A percentile compares a stretch with the other conserved stretches of the same genome.
phyloP scores from a whole-genome alignment of 495 filamentous ascomycete genomes.

The Talaromyces stipitatus region DNA sequence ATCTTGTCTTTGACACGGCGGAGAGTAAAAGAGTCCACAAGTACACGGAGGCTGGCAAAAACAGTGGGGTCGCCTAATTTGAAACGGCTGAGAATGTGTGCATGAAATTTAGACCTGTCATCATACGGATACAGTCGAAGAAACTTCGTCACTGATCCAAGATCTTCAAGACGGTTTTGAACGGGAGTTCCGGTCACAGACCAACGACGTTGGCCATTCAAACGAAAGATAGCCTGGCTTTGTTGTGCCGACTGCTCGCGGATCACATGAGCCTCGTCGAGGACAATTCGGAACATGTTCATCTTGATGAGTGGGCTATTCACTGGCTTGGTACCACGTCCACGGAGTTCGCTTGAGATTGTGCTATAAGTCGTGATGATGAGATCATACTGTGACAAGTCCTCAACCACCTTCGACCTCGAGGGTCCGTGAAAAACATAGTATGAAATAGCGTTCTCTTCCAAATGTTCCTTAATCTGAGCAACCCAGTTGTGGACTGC shows the following conservation, averaged over 20 bases:
- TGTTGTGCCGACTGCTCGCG: conserved; percentile 73
- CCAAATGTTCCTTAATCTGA: conserved; percentile 77
- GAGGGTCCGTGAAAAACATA: conserved; percentile 81
- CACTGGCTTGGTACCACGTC: conserved; percentile 50
- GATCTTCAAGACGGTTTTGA: conserved; percentile 86
- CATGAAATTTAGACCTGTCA: conserved; percentile 61
- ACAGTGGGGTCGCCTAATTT: conserved; percentile 70
- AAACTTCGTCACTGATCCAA: conserved; percentile 86
- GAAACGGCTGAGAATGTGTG: conserved; percentile 76
- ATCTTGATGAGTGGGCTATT: conserved; percentile 61
- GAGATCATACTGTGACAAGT: conserved; percentile 67
- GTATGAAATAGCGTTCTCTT: conserved; percentile 49
- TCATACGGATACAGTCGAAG: conserved; percentile 81
- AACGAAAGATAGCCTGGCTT: conserved; percentile 74
- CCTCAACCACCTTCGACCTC: conserved; percentile 56
- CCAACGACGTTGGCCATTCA: conserved; percentile 81
- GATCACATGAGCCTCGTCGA: conserved; percentile 94
- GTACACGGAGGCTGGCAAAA: conserved; percentile 74
- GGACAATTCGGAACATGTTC: conserved; percentile 89
- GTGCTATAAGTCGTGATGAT: conserved; percentile 90
- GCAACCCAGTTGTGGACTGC: conserved; percentile 88
- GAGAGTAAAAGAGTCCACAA: conserved; percentile 87
- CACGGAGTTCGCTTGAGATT: conserved; percentile 67
- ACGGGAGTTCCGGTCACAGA: conserved; percentile 91
- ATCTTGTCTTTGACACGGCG: conserved; percentile 91